Percentiles rank a stretch among this genome's conserved stretches.
phyloP scores from a whole-genome alignment of 208 protist genomes.

The Leishmania tarentolae region DNA sequence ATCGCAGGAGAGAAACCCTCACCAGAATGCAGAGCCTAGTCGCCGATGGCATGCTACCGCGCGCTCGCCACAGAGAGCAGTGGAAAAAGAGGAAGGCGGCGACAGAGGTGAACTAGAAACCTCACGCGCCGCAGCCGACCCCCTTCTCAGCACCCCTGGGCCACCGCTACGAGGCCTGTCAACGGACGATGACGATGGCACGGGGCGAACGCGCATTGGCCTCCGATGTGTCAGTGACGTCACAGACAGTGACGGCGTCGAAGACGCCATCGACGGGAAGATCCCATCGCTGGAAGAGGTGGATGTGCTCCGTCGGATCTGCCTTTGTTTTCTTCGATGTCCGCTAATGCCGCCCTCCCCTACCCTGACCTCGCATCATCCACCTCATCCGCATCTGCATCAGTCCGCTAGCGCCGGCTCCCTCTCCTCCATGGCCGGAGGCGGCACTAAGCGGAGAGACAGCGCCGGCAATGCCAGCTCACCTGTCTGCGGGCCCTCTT shows the following conservation, averaged over 20 bases:
- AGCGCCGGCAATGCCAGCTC: background rate
- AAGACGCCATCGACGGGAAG: background rate
- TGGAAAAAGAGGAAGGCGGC: background rate
- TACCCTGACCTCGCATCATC: background rate
- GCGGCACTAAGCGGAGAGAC: background rate
- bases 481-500: background rate
- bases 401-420: constrained; percentile 9
- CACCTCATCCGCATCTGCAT: background rate
- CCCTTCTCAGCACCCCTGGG: background rate
- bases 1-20: background rate
- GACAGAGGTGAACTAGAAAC: background rate
- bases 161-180: background rate
- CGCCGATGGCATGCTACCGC: background rate
- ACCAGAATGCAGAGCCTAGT: background rate
- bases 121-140: background rate
- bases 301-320: constrained; percentile 13
- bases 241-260: background rate
- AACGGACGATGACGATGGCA: background rate
- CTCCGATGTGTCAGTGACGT: background rate
- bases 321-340: constrained; percentile 26
- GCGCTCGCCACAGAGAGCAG: background rate
- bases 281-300: background rate
- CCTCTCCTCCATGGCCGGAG: background rate
- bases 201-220: background rate
- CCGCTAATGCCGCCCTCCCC: constrained; percentile 28